Evolutionary conservation across 345 rosid genomes (phyloP).

Genomic region (Raphanus sativus): DNA sequence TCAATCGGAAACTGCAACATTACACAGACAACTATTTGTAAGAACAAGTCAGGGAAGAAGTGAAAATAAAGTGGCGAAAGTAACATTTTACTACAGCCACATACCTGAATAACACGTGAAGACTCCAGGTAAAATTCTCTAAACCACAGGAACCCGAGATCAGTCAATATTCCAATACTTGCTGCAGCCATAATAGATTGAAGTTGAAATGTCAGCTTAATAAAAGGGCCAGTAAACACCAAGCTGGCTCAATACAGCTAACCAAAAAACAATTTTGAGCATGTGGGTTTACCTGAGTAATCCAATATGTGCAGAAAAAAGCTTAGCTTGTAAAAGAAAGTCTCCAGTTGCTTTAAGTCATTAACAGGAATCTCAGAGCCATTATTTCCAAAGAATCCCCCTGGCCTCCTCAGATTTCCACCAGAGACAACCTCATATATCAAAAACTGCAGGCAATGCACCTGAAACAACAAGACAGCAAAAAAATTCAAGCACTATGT

Average conservation of each 20-base stretch:
- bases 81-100: background rate
- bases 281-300: constrained; percentile 64
- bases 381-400: constrained; percentile 95
- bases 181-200: constrained; percentile 57
- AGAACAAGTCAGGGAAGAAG: constrained; percentile 12
- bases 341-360: constrained; percentile 92
- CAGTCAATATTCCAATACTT: constrained; percentile 74
- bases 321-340: constrained; percentile 96
- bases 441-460: constrained; percentile 94
- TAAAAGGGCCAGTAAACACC: background rate
- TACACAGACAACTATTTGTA: constrained; percentile 10
- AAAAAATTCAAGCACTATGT: background rate
- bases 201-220: constrained; percentile 12
- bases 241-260: constrained; percentile 4
- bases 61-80: constrained; percentile 5
- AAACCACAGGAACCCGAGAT: constrained; percentile 98
- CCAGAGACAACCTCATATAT: constrained; percentile 99
- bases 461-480: constrained; percentile 48
- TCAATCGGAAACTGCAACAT: constrained; percentile 83
- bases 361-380: constrained; percentile 96
- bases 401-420: constrained; percentile 97
- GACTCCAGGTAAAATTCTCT: constrained; percentile 99
- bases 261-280: background rate
- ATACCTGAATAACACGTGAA: constrained; percentile 98
- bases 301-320: constrained; percentile 96